Percentiles rank a stretch among this genome's conserved stretches.
Evolutionary conservation across 1,139 yeast species (phyloP).

Genomic region (Saccharomyces hybrid): DNA sequence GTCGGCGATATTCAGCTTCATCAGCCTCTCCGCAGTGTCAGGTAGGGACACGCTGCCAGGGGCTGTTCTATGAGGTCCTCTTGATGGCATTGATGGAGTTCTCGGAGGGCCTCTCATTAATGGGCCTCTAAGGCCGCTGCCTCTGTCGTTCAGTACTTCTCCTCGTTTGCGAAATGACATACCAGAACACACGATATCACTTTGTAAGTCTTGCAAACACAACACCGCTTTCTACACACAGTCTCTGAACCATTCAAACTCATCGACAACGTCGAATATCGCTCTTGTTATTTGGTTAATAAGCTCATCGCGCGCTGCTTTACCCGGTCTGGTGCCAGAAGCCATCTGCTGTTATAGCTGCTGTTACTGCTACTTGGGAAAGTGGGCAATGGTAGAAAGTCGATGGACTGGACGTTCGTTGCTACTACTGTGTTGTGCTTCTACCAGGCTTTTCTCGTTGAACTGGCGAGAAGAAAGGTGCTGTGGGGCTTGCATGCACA

Average conservation of each 20-base stretch:
- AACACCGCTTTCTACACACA: not conserved
- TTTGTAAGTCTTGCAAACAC: not conserved
- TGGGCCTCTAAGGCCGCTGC: constrained; percentile 20
- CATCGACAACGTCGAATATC: not conserved
- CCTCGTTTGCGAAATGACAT: constrained; percentile 72
- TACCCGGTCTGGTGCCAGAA: not conserved
- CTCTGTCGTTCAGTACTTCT: constrained; percentile 38
- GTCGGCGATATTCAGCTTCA: not conserved
- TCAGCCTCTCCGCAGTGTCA: not conserved
- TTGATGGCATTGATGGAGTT: constrained; percentile 5
- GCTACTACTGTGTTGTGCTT: no score
- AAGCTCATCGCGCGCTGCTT: not conserved
- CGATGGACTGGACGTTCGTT: no score
- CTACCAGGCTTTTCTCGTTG: no score
- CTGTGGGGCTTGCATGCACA: no score
- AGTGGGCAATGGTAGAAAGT: not conserved
- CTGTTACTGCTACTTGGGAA: not conserved
- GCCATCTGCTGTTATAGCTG: not conserved
- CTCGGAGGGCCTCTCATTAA: constrained; percentile 10
- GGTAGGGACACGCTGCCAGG: not conserved
- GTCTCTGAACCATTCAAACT: not conserved
- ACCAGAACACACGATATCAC: not conserved
- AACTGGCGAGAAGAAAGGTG: no score
- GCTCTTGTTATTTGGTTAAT: not conserved
- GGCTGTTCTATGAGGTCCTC: not conserved